Conservation (phyloP, 2,329 filamentous ascomycete species). For the Allantophomopsis cytisporea region DNA sequence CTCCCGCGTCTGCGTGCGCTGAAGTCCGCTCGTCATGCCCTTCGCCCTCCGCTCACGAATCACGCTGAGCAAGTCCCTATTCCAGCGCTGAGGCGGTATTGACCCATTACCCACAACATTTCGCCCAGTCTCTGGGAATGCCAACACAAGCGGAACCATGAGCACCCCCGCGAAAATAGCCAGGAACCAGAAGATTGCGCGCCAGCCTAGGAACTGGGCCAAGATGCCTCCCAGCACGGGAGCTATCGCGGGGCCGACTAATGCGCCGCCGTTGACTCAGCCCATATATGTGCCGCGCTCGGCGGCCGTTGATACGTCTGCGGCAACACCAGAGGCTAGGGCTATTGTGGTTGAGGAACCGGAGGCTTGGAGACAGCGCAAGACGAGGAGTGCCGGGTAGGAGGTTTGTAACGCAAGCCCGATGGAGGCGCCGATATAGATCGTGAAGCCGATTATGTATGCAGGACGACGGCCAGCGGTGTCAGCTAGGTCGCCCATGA, state of each 20-base stretch:
- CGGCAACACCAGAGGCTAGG: slow-evolving; percentile 28
- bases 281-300: slow-evolving; percentile 54
- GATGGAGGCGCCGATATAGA: slow-evolving; percentile 33
- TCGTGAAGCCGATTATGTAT: slow-evolving; percentile 22
- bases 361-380: slow-evolving; percentile 34
- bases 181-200: slow-evolving; percentile 33
- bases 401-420: slow-evolving; percentile 27
- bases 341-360: slow-evolving; percentile 32
- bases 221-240: slow-evolving; percentile 32
- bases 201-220: slow-evolving; percentile 27
- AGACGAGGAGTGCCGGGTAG: slow-evolving; percentile 32
- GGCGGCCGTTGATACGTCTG: slow-evolving; percentile 21
- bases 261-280: background rate
- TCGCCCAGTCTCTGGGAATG: slow-evolving; percentile 22
- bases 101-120: slow-evolving; percentile 22
- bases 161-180: slow-evolving; percentile 23
- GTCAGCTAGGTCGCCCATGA: slow-evolving; percentile 37
- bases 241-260: slow-evolving; percentile 26
- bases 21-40: background rate
- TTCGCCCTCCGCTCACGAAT: background rate
- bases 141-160: slow-evolving; percentile 19
- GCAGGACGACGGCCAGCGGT: slow-evolving; percentile 25
- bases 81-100: slow-evolving; percentile 14
- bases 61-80: background rate
- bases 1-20: background rate